These are phyloP conservation scores for Lactarius hatsudake DNA, from an alignment of 768 basidiomycete genomes.

Conservation along the genomic window DNA sequence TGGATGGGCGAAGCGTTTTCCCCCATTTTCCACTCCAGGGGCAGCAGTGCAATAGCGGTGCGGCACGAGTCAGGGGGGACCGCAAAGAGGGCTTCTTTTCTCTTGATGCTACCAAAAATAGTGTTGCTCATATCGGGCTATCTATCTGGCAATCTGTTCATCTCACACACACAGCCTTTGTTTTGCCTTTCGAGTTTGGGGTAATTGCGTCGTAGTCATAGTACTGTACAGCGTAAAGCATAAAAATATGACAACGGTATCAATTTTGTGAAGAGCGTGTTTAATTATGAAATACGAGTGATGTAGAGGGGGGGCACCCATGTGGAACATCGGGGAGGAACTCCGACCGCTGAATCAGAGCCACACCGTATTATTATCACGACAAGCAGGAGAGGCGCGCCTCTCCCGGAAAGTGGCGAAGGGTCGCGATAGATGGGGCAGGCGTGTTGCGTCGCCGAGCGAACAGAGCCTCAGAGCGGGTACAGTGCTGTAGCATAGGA, in stretches of 20 bases:
- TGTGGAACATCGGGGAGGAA: not conserved
- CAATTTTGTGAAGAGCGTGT: no score
- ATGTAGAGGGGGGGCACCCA: not conserved
- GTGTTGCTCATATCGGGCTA: not conserved
- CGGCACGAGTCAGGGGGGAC: not conserved
- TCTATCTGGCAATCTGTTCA: not conserved
- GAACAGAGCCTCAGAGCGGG: conserved; percentile 4
- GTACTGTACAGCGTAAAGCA: not conserved
- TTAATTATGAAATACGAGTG: not conserved
- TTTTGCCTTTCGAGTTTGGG: not conserved
- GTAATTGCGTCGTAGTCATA: not conserved
- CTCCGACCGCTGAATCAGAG: conserved; percentile 1
- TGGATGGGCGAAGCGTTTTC: not conserved
- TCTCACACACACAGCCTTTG: not conserved
- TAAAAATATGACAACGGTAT: no score
- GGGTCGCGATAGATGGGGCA: conserved; percentile 1
- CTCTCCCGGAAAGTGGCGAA: not conserved
- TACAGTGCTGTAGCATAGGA: not conserved
- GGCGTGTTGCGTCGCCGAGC: conserved; percentile 13
- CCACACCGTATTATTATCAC: not conserved
- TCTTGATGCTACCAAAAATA: not conserved
- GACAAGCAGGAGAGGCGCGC: not conserved
- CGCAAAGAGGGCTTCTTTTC: not conserved
- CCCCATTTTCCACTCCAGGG: not conserved
- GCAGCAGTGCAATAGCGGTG: conserved; percentile 4